Conservation (phyloP, 257 asterid species). For the Leptodermis oblonga region DNA sequence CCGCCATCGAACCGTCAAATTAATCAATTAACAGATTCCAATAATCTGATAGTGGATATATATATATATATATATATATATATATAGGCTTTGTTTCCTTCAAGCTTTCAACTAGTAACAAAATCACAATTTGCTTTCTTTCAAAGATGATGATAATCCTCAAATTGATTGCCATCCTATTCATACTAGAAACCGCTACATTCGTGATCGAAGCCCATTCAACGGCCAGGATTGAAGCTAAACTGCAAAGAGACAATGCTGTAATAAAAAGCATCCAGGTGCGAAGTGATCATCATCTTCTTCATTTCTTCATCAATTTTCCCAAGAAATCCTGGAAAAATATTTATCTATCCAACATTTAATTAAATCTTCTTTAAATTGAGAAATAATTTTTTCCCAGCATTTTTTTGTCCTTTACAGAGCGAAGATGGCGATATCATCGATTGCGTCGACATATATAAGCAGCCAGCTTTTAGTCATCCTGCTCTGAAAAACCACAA, state of each 20-base stretch:
- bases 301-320: not conserved
- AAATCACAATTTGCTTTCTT: not conserved
- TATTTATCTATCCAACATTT: not conserved
- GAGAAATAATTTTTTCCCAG: not conserved
- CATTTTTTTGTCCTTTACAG: slow-evolving; percentile 16
- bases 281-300: not conserved
- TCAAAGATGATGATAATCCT: not conserved
- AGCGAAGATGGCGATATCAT: slow-evolving; percentile 81
- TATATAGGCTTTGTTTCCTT: not conserved
- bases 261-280: slow-evolving; percentile 43
- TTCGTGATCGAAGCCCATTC: not conserved
- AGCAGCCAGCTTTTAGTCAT: slow-evolving; percentile 68
- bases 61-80: no score
- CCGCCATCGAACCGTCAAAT: not conserved
- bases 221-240: not conserved
- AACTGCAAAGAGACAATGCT: slow-evolving; percentile 12
- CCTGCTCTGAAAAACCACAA: slow-evolving; percentile 51
- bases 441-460: slow-evolving; percentile 55
- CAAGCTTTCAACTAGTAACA: not conserved
- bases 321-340: not conserved
- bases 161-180: slow-evolving; percentile 5
- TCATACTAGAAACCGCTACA: not conserved
- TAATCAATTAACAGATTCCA: not conserved
- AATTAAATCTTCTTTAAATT: no score
- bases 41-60: not conserved